Conservation (phyloP, 169 alveolate genomes). For the Amoebophrya sp. region DNA sequence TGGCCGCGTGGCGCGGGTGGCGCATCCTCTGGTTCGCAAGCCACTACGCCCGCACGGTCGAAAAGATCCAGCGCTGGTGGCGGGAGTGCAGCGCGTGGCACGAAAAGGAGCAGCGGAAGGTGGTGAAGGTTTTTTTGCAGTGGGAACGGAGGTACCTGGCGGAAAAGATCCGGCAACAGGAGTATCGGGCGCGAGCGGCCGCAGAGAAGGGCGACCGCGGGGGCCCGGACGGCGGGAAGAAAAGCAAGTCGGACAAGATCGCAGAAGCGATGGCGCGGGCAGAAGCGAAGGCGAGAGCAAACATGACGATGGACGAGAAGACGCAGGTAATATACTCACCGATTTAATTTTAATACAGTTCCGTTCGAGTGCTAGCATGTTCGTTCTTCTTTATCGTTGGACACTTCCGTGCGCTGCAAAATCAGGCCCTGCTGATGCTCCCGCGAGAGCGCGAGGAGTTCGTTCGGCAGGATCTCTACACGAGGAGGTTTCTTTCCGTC, state of each 20-base stretch:
- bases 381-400: too few species aligned
- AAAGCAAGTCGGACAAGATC: background rate
- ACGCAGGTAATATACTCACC: too few species aligned
- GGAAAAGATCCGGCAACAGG: background rate
- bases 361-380: too few species aligned
- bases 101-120: background rate
- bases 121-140: background rate
- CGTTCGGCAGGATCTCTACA: background rate
- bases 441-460: background rate
- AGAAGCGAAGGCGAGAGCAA: background rate
- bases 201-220: background rate
- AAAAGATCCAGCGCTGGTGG: background rate
- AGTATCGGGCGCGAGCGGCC: background rate
- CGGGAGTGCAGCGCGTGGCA: background rate
- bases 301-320: background rate
- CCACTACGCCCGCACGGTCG: background rate
- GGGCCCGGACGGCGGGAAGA: background rate
- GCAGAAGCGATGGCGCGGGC: background rate
- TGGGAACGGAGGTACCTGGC: background rate
- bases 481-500: background rate
- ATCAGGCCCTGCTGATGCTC: too few species aligned
- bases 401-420: too few species aligned
- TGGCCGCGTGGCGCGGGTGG: background rate
- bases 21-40: background rate
- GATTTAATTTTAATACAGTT: too few species aligned